phyloP scores from a whole-genome alignment of 176 grass and related monocot species.

The Cenchrus purpureus region DNA sequence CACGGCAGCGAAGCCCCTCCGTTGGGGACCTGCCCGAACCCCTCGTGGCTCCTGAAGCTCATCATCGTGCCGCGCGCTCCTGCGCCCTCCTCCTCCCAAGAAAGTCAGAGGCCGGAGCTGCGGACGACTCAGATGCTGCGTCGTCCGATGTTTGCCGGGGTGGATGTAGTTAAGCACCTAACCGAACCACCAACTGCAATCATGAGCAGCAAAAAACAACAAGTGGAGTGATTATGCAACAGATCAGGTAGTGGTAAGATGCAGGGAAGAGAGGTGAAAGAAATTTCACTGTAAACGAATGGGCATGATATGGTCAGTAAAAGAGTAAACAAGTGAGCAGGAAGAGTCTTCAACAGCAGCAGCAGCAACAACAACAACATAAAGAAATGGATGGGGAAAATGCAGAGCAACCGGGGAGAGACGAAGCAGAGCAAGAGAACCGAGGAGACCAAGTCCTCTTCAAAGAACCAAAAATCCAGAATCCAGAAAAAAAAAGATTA shows the following conservation, averaged over 20 bases:
- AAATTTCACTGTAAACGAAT: neutral
- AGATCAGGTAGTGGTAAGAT: constrained; percentile 14
- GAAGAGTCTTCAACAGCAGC: neutral
- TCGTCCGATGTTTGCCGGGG: neutral
- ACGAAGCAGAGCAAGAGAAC: constrained; percentile 20
- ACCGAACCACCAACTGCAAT: constrained; percentile 45
- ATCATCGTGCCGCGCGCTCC: constrained; percentile 3
- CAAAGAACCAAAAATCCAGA: constrained; percentile 18
- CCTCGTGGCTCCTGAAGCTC: constrained; percentile 54
- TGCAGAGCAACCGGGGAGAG: neutral
- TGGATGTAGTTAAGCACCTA: constrained; percentile 34
- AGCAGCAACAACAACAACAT: neutral
- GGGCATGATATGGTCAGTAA: neutral
- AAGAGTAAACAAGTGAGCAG: neutral
- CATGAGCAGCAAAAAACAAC: constrained; percentile 26
- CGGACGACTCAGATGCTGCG: neutral
- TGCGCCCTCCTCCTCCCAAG: neutral
- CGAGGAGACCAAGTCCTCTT: too few relatives aligned
- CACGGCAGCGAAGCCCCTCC: constrained; percentile 53
- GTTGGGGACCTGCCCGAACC: constrained; percentile 27
- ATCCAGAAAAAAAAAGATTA: neutral
- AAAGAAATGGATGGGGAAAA: neutral
- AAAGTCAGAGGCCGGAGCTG: constrained; percentile 7
- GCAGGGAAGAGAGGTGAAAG: neutral
- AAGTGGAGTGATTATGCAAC: constrained; percentile 7